These are phyloP conservation scores for Clonostachys rosea DNA, from an alignment of 2,329 filamentous ascomycete genomes.

Conservation along the genomic window DNA sequence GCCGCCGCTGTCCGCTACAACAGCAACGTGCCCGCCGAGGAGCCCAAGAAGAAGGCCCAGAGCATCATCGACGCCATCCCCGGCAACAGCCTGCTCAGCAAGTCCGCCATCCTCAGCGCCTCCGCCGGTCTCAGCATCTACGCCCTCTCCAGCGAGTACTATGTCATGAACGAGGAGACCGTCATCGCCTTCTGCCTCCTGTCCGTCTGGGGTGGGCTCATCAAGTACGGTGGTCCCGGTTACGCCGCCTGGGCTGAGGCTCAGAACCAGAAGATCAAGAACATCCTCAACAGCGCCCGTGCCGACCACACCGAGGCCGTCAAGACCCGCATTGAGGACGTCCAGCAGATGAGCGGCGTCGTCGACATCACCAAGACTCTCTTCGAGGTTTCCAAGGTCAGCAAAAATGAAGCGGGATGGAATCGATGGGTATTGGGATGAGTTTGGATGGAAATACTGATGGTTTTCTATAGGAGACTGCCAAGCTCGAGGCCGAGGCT, in stretches of 20 bases:
- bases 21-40: conserved; percentile 76
- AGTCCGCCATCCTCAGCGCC: conserved; percentile 95
- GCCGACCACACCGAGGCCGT: conserved; percentile 94
- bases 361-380: conserved; percentile 96
- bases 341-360: conserved; percentile 90
- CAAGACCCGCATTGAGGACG: conserved; percentile 88
- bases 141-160: conserved; percentile 99
- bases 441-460: conserved; percentile 14
- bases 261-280: conserved; percentile 89
- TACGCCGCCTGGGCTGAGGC: conserved; percentile 90
- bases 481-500: conserved; percentile 89
- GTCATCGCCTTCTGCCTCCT: conserved; percentile 90
- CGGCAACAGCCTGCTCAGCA: conserved; percentile 87
- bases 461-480: conserved; percentile 70
- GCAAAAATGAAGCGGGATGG: conserved; percentile 10
- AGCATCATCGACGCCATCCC: conserved; percentile 91
- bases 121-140: conserved; percentile 87
- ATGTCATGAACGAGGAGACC: conserved; percentile 98
- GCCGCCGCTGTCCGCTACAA: conserved; percentile 63
- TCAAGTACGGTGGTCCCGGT: conserved; percentile 88
- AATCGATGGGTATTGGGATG: conserved; percentile 1
- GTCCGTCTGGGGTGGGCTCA: conserved; percentile 86
- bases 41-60: conserved; percentile 95
- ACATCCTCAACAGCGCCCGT: conserved; percentile 90
- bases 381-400: conserved; percentile 96